Evolutionary conservation across 2,329 filamentous ascomycete genomes (phyloP), one percentile per base, ranked within the genome.

Genomic region (Alternaria triticimaculans): DNA sequence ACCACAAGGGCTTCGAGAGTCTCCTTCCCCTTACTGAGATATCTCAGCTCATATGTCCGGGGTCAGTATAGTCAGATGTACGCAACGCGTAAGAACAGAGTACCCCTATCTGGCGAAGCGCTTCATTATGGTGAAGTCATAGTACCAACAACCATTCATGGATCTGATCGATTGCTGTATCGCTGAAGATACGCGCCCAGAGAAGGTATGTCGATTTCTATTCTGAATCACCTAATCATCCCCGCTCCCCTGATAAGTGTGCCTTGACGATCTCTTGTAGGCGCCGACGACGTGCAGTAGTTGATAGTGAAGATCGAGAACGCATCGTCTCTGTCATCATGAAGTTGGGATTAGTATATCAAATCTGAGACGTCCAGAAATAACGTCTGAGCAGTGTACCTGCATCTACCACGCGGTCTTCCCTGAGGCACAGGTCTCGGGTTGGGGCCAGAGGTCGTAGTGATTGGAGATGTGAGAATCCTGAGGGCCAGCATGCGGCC

Each of bases 391-490:
- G 20, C 33, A 33, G 37, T 55, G 23, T 58, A 54, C 41, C 28
- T 58, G 49, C 59, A 55, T 58, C 26, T 25, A 59, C 48, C 23
- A 55, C 28, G 57, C 48, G 53, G 57, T 55, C 48, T 45, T 46
- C 23, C 51, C 20, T 26, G 59, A 49, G 37, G 43, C 45, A 55
- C 37, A 45, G 60, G 51, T 62, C 28, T 62, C 48, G 53, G 25
- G 21, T 25, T 44, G 60, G 50, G 43, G 33, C 43, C 37, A 41
- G 28, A 49, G 28, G 25, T 18, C 49, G 44, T 45, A n/a, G 49
- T n/a, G 49, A 55, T n/a, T 33, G 51, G 45, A 41, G 45, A 49
- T 15, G 30, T 12, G 41, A 43, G 41, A 45, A 26, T 18, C 14
- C 41, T n/a, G 55, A 50, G 48, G 43, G 48, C 15, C 30, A 49